These are phyloP conservation scores for Salvia miltiorrhiza DNA, from an alignment of 257 asterid genomes.

Conservation along the genomic window DNA sequence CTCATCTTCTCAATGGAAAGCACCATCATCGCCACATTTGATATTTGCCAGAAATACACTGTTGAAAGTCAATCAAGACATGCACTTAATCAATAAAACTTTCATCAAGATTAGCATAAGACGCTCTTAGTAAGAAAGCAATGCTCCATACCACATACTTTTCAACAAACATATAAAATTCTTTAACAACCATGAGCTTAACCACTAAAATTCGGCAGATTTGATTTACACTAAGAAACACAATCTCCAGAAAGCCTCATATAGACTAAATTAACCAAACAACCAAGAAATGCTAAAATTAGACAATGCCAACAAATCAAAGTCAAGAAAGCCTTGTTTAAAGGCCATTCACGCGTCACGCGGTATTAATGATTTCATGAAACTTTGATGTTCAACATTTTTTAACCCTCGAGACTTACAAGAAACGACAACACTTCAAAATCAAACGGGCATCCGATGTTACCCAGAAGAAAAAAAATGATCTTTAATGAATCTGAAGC, in stretches of 20 bases:
- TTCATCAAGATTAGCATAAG: background rate
- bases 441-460: constrained; percentile 3
- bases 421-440: constrained; percentile 6
- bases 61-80: background rate
- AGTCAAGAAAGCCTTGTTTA: background rate
- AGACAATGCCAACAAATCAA: constrained; percentile 15
- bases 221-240: background rate
- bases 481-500: constrained; percentile 13
- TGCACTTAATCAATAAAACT: background rate
- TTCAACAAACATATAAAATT: too few relatives aligned
- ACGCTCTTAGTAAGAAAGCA: background rate
- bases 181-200: background rate
- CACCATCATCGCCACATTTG: constrained; percentile 7
- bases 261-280: constrained; percentile 11
- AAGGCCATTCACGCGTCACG: constrained; percentile 5
- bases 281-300: constrained; percentile 19
- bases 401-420: background rate
- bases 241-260: constrained; percentile 24
- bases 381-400: background rate
- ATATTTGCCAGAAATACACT: background rate
- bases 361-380: background rate
- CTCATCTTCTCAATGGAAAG: constrained; percentile 31
- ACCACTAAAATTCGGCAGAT: background rate
- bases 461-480: background rate
- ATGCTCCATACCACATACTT: background rate